Percentiles rank a stretch among this genome's conserved stretches.
These are phyloP conservation scores for Teunomyces cretensis DNA, from an alignment of 805 yeast genomes.

Conservation along the genomic window DNA sequence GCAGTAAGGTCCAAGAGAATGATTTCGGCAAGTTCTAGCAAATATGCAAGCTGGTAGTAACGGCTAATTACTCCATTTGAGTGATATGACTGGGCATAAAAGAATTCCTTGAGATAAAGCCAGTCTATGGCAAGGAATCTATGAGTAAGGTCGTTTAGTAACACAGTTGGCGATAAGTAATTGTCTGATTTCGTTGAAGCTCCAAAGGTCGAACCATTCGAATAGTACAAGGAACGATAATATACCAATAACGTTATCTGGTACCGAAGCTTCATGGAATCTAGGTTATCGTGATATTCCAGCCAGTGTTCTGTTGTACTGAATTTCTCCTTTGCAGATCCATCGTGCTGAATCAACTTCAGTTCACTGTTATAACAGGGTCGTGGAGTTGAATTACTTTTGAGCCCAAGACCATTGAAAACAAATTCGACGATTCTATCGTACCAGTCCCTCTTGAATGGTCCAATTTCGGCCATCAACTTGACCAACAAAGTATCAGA, in stretches of 20 bases:
- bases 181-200: slow-evolving; percentile 5
- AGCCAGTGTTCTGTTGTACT: slow-evolving; percentile 4
- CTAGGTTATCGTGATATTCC: slow-evolving; percentile 23
- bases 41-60: slow-evolving; percentile 8
- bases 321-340: slow-evolving; percentile 10
- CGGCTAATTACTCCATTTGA: slow-evolving; percentile 2
- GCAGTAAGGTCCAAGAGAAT: slow-evolving; percentile 13
- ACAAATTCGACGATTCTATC: slow-evolving; percentile 29
- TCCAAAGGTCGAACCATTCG: slow-evolving; percentile 11
- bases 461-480: slow-evolving; percentile 23
- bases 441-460: slow-evolving; percentile 22
- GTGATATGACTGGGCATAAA: not conserved
- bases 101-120: slow-evolving; percentile 15
- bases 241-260: slow-evolving; percentile 17
- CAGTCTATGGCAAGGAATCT: slow-evolving; percentile 11
- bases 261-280: slow-evolving; percentile 28
- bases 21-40: slow-evolving; percentile 10
- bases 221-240: slow-evolving; percentile 16
- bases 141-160: slow-evolving; percentile 12
- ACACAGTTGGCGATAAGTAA: slow-evolving; percentile 7
- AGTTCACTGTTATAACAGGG: slow-evolving; percentile 28
- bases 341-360: slow-evolving; percentile 20
- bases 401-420: slow-evolving; percentile 27
- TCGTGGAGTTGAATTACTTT: slow-evolving; percentile 14
- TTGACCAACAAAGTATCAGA: slow-evolving; percentile 7